Percentiles rank a stretch among this genome's conserved stretches.
phyloP scores from a whole-genome alignment of 768 basidiomycete genomes.

The Mycena amicta region DNA sequence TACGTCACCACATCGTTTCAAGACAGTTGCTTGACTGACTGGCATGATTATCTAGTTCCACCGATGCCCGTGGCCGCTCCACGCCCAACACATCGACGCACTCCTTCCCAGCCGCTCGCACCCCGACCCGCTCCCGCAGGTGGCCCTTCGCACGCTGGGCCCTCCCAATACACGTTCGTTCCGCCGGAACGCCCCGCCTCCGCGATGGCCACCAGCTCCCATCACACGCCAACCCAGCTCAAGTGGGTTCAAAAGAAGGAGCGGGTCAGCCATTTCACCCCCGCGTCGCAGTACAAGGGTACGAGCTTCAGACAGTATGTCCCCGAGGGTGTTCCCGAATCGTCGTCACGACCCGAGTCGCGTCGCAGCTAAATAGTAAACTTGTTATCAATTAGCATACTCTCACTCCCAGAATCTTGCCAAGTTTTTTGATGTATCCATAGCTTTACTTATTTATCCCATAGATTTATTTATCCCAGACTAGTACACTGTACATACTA shows the following conservation, averaged over 20 bases:
- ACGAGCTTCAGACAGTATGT: slow-evolving; percentile 24
- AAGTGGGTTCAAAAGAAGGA: slow-evolving; percentile 25
- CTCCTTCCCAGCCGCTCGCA: neutral
- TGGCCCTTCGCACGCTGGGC: neutral
- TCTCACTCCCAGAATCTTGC: no score
- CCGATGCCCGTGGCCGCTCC: slow-evolving; percentile 2
- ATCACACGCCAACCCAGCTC: slow-evolving; percentile 15
- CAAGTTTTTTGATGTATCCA: no score
- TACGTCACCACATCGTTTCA: neutral
- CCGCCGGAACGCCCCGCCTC: slow-evolving; percentile 20
- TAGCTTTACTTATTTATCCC: no score
- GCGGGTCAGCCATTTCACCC: slow-evolving; percentile 24
- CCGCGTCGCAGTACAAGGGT: slow-evolving; percentile 23
- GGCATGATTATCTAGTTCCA: neutral
- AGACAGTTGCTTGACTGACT: neutral
- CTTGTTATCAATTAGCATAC: no score
- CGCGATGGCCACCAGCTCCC: slow-evolving; percentile 14
- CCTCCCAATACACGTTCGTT: slow-evolving; percentile 6
- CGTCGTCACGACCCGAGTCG: no score
- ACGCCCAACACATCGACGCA: neutral
- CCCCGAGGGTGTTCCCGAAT: no score
- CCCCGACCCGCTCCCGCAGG: neutral
- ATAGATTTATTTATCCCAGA: no score
- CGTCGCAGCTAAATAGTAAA: no score
- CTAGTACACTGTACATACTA: no score